Base-by-base conservation (phyloP, 2,329 filamentous ascomycete species). In the Exophiala alcalophila region DNA sequence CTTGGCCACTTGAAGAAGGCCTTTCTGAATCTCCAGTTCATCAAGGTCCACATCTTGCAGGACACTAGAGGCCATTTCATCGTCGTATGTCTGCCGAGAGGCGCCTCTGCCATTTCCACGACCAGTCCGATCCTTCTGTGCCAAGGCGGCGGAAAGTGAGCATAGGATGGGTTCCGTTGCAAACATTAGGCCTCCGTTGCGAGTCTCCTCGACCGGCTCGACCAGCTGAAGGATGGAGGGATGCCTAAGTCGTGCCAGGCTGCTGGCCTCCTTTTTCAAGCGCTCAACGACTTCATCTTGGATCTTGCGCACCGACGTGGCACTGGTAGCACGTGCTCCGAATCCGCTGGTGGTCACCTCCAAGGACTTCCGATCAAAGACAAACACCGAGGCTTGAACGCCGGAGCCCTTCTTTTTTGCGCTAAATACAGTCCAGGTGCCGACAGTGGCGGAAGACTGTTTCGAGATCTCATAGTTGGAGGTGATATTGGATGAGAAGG, bases 341-440 rank as follows among this genome's bases (percentile, higher is more conserved):
- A 88, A 67, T 5, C 79, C 77, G 33, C 72, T 76, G 46, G 83
- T 76, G 7, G 79, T 70, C 25, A 52, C 40, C 44, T 96, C 90
- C 40, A 98, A 71, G 1, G 80, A 79, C 67, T 94, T 95, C 62
- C 81, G 83, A 54, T 98, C 92, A 63, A 97, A 96, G 54, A 97
- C 82, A 59, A 97, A 98, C 55, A 97, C 82, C 11, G 90, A 96
- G 41, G 84, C 92, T 5, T 83, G 66, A 64, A 92, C 94, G 54
- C 86, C 87, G 0, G 89, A 95, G 20, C 85, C 88, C 69, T 96
- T 97, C 70, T 94, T 94, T 73, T 94, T 97, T 46, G 86, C 90
- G 69, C 96, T 90, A 74, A 91, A 91, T 59, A 98, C 92, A 71
- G 89, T 94, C 92, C 92, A 98, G 45, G 90, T 87, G 12, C 92